phyloP scores from a whole-genome alignment of 192 early-diverging fungal species.

The Dissophora ornata region DNA sequence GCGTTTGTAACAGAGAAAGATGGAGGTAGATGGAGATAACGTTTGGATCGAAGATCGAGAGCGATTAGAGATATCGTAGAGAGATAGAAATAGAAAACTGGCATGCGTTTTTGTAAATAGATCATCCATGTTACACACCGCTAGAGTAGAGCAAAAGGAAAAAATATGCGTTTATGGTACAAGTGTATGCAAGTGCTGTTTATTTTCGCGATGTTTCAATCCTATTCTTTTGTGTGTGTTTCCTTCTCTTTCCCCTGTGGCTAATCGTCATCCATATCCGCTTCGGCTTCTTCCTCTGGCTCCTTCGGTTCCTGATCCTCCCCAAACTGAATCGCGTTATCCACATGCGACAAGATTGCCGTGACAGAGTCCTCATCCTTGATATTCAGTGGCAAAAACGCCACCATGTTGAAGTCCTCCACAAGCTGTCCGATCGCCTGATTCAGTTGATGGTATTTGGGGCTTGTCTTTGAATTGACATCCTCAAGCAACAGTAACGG shows the following conservation, averaged over 20 bases:
- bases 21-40: not conserved
- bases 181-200: too few relatives aligned
- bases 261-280: slow-evolving; percentile 26
- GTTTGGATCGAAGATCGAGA: too few relatives aligned
- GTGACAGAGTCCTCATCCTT: slow-evolving; percentile 94
- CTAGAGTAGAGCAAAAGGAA: too few relatives aligned
- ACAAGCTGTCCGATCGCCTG: slow-evolving; percentile 88
- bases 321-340: slow-evolving; percentile 97
- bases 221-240: not conserved
- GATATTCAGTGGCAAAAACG: slow-evolving; percentile 93
- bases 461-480: slow-evolving; percentile 76
- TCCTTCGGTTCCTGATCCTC: slow-evolving; percentile 97
- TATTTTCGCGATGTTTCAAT: not conserved
- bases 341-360: slow-evolving; percentile 86
- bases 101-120: too few relatives aligned
- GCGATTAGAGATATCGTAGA: too few relatives aligned
- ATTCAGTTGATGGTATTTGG: slow-evolving; percentile 88
- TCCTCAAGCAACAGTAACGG: slow-evolving; percentile 87
- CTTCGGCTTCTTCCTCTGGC: slow-evolving; percentile 45
- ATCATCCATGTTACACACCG: too few relatives aligned
- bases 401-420: slow-evolving; percentile 98
- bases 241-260: too few relatives aligned
- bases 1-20: slow-evolving; percentile 9
- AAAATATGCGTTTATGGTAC: too few relatives aligned
- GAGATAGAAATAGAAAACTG: too few relatives aligned